Evolutionary conservation across 1,284 basidiomycete species (phyloP).

Genomic region (Trametes sp.): DNA sequence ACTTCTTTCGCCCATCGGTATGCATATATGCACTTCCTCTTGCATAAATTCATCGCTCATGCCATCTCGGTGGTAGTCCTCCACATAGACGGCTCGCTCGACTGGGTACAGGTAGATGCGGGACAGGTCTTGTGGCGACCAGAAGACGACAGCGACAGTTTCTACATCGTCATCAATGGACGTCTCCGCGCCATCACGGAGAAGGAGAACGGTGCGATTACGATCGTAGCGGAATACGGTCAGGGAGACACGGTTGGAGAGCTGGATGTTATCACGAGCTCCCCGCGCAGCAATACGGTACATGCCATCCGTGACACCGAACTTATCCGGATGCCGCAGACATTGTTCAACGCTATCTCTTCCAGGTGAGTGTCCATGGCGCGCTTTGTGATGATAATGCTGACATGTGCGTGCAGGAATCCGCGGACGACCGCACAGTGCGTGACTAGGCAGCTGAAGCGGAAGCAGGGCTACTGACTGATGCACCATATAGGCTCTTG

Average conservation of each 20-base stretch:
- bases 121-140: conserved; percentile 94
- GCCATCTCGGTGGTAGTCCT: conserved; percentile 66
- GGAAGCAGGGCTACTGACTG: neutral
- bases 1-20: conserved; percentile 90
- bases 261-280: conserved; percentile 97
- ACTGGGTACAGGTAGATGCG: conserved; percentile 98
- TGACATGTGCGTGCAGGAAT: conserved; percentile 61
- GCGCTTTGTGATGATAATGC: neutral
- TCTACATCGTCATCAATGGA: conserved; percentile 99
- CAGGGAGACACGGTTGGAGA: conserved; percentile 91
- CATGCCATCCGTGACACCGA: conserved; percentile 99
- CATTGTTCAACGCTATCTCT: conserved; percentile 96
- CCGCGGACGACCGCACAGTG: conserved; percentile 95
- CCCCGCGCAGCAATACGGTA: conserved; percentile 87
- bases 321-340: conserved; percentile 97
- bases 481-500: conserved; percentile 62
- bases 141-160: conserved; percentile 90
- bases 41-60: neutral
- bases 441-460: conserved; percentile 38
- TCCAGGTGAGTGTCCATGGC: conserved; percentile 60
- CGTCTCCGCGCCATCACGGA: conserved; percentile 88
- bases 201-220: conserved; percentile 74
- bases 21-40: conserved; percentile 27
- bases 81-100: conserved; percentile 96
- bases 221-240: conserved; percentile 92